Conservation (phyloP, 2,329 filamentous ascomycete genomes). For the Fusarium sp. region DNA sequence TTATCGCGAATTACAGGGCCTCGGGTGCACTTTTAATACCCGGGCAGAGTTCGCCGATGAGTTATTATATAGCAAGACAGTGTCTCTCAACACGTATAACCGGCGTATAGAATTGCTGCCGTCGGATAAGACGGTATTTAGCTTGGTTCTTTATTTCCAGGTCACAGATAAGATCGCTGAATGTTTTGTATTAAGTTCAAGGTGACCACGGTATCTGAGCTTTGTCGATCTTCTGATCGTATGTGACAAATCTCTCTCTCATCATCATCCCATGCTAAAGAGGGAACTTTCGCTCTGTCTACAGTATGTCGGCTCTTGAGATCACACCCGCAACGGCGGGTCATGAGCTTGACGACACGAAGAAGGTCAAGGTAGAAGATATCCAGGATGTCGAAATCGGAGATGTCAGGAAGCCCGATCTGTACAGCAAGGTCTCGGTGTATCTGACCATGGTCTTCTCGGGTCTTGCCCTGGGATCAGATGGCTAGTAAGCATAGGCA, state of each 20-base stretch:
- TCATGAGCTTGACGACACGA: neutral
- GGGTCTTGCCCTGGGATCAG: neutral
- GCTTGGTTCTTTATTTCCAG: neutral
- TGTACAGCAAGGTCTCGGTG: neutral
- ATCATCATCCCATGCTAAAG: too few relatives aligned
- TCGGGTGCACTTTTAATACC: neutral
- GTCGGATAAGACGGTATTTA: neutral
- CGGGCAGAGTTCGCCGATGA: neutral
- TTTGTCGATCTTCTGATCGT: neutral
- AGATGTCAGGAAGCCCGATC: neutral
- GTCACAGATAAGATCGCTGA: neutral
- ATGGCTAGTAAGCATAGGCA: slow-evolving; percentile 2
- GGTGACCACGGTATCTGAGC: neutral
- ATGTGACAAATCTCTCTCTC: too few relatives aligned
- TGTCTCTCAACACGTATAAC: neutral
- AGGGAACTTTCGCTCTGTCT: rapidly evolving
- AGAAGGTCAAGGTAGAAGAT: neutral
- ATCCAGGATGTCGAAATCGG: neutral
- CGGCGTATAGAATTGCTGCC: neutral
- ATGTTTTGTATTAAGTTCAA: neutral
- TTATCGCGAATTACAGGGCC: neutral
- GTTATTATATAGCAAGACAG: neutral
- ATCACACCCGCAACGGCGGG: neutral
- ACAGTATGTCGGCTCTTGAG: neutral
- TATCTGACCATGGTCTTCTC: slow-evolving; percentile 8